phyloP scores from a whole-genome alignment of 768 basidiomycete genomes.

The Tylopilus rubrobrunneus region DNA sequence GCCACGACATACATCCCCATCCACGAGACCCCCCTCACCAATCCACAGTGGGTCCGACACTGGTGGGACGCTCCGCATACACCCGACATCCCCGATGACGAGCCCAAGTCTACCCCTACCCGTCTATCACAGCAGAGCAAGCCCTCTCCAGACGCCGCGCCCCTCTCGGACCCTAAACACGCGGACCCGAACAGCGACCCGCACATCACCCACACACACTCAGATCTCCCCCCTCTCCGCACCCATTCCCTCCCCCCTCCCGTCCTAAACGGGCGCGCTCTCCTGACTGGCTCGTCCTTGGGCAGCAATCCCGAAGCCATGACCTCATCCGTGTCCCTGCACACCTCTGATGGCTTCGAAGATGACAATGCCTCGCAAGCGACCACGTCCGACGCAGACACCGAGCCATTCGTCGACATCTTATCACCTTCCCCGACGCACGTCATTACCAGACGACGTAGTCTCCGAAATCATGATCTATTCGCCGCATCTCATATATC shows the following conservation, averaged over 20 bases:
- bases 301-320: not conserved
- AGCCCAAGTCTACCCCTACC: not conserved
- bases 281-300: not conserved
- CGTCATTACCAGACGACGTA: conserved; percentile 11
- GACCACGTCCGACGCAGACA: not conserved
- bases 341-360: not conserved
- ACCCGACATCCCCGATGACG: not conserved
- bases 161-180: not conserved
- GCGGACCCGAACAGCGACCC: not conserved
- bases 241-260: conserved; percentile 10
- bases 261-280: not conserved
- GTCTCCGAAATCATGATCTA: conserved; percentile 22
- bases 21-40: not conserved
- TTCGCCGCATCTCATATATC: conserved; percentile 27
- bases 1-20: not conserved
- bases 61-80: not conserved
- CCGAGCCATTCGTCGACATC: conserved; percentile 16
- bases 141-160: not conserved
- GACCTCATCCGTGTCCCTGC: not conserved
- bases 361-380: not conserved
- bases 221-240: conserved; percentile 5
- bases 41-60: conserved; percentile 10
- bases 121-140: not conserved
- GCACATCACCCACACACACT: not conserved
- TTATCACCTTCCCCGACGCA: conserved; percentile 17